Base-by-base conservation (phyloP, 495 filamentous ascomycete genomes). In the Penicillium malachiteum region DNA sequence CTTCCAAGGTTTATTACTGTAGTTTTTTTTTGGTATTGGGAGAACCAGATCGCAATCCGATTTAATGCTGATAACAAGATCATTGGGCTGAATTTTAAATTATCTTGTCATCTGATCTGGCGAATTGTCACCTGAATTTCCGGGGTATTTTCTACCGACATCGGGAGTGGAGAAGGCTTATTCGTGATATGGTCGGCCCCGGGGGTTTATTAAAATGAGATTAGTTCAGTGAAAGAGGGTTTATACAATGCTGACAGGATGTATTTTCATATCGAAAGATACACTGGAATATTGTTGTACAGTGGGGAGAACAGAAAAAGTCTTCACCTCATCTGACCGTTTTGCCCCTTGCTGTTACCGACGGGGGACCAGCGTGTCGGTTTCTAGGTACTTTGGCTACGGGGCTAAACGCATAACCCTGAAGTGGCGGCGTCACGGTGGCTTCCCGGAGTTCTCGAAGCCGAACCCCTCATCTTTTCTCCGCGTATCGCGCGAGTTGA, bases 401-500 rank as follows among this genome's bases (percentile, higher is more conserved):
- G 42, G 55, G 51, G 41, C 47, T 57, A 42, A 57, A 61, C 31
- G 41, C 48, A 51, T 51, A 48, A 46, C 43, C 40, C 45, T 49
- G 7, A 11, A 17, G n/a, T 38, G 46, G 49, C 31, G 56, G 32
- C 34, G 39, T 37, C 34, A 16, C 40, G n/a, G n/a, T 43, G 17
- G 18, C 7, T 46, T 33, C 42, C 3, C 44, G 53, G 52, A 35
- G 41, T 56, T 54, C 54, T 60, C 51, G 57, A 57, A 57, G 43
- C 40, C 53, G 50, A 54, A 51, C 57, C 58, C 57, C 57, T 58
- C 57, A 51, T 46, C 35, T 40, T 26, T 52, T 52, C 56, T 55
- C 40, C 43, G 43, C 43, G 43, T 46, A 46, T 32, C 43, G 43
- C 59, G 42, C 47, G 47, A 35, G 13, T n/a, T 50, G 53, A 55